Evolutionary conservation across 345 rosid species (phyloP), one percentile per base, ranked within the genome.

Genomic region (Citropsis articulata): DNA sequence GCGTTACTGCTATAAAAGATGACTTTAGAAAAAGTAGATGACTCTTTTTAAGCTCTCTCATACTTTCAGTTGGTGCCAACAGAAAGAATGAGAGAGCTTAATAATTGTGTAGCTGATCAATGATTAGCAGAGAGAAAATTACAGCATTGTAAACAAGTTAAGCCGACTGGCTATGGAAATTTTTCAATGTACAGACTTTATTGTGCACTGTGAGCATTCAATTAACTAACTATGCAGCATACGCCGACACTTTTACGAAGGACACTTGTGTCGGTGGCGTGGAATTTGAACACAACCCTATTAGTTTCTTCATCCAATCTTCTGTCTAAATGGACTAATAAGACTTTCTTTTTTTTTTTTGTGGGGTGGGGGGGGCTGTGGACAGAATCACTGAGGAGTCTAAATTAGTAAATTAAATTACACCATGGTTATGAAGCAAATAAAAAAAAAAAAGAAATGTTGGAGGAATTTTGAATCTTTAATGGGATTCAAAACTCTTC

Each of bases 221-320:
- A 36, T 4, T 36, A 73, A 45, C 50, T 12, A 45, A 13, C 50
- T 13, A 1, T 0, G 13, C 50, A 13, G 16, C 18, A 25, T 13
- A 0, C 77, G 62, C 77, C 77, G 77, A 73, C 80, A 70, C 80
- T 70, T 48, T 24, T 10, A 2, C 21, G 30, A 45, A 33, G 35
- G 62, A 10, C 61, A 45, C 48, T 14, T 56, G 1, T 70, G 80
- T 77, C 80, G 80, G 80, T 65, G 22, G 3, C 9, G n/a, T 77
- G 1, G 31, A n/a, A 56, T 64, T 64, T 18, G 65, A 10, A 72
- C 42, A 50, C 62, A 18, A 33, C 28, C 10, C 5, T 2, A 40
- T 2, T 40, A 40, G 45, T 40, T 33, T 45, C 2, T 36, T 50
- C 50, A 61, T 25, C 45, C 35, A 48, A 69, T 36, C 19, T 36